These are phyloP conservation scores for Salvia miltiorrhiza DNA, from an alignment of 257 asterid genomes.

Conservation along the genomic window DNA sequence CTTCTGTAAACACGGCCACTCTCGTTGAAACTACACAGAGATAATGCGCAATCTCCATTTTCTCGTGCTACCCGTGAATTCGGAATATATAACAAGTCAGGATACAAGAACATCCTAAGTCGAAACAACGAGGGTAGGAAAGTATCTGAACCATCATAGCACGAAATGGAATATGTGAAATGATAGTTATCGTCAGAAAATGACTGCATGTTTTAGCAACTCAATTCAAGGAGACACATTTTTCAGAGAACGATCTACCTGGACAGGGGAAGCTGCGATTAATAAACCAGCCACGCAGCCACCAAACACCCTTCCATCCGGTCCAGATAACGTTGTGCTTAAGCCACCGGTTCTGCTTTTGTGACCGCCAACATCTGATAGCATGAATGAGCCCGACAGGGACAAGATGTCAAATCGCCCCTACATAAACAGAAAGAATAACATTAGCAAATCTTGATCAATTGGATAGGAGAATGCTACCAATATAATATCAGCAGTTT, in stretches of 20 bases:
- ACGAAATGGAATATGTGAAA: too few relatives aligned
- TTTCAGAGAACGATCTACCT: conserved; percentile 37
- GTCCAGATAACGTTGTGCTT: conserved; percentile 52
- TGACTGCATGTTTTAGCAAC: neutral
- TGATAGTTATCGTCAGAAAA: neutral
- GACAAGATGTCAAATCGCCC: conserved; percentile 59
- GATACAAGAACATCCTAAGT: too few relatives aligned
- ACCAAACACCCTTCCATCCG: conserved; percentile 67
- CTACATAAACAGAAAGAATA: conserved; percentile 21
- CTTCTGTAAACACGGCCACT: too few relatives aligned
- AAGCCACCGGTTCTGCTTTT: conserved; percentile 54
- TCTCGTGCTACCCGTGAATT: too few relatives aligned
- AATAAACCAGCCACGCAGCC: conserved; percentile 67
- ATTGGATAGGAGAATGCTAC: neutral
- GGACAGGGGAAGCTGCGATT: conserved; percentile 57
- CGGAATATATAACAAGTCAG: too few relatives aligned
- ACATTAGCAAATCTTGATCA: neutral
- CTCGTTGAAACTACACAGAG: neutral
- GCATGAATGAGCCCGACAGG: conserved; percentile 58
- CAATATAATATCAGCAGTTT: too few relatives aligned
- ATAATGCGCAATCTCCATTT: neutral
- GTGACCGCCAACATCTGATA: conserved; percentile 50
- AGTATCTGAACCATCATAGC: too few relatives aligned
- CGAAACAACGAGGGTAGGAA: too few relatives aligned
- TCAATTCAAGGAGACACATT: neutral